Evolutionary conservation across 768 basidiomycete species (phyloP).

Genomic region (Boletus subparvulus): DNA sequence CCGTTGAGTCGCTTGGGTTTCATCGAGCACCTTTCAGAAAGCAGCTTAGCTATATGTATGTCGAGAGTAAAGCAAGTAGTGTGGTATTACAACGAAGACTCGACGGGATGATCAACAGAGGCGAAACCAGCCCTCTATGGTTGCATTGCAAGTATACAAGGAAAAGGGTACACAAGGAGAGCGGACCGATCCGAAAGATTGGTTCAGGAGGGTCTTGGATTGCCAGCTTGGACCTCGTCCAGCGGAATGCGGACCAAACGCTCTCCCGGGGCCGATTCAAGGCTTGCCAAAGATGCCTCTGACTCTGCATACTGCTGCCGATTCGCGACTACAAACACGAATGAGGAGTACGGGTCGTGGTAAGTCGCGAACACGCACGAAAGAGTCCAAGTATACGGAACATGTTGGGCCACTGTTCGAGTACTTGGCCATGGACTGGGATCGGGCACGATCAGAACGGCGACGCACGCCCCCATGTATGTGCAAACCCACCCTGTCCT

Average conservation of each 20-base stretch:
- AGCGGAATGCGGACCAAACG: constrained; percentile 73
- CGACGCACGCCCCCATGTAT: no score
- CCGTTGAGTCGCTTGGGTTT: no score
- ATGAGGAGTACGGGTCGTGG: neutral
- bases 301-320: constrained; percentile 35
- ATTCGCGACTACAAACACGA: constrained; percentile 44
- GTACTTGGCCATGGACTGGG: constrained; percentile 71
- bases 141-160: neutral
- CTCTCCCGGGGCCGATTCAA: constrained; percentile 43
- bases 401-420: constrained; percentile 83
- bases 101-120: neutral
- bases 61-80: no score
- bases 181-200: neutral
- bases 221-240: constrained; percentile 53
- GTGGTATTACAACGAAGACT: neutral
- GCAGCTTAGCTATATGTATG: no score
- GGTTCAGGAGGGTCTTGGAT: constrained; percentile 11
- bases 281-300: constrained; percentile 20
- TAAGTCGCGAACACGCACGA: constrained; percentile 41
- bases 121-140: no score
- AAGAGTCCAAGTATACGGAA: constrained; percentile 72
- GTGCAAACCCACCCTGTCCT: constrained; percentile 51
- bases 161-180: no score
- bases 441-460: neutral
- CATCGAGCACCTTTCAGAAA: no score